Evolutionary conservation across 2,329 filamentous ascomycete genomes (phyloP).

Genomic region (Diaporthe destruens): DNA sequence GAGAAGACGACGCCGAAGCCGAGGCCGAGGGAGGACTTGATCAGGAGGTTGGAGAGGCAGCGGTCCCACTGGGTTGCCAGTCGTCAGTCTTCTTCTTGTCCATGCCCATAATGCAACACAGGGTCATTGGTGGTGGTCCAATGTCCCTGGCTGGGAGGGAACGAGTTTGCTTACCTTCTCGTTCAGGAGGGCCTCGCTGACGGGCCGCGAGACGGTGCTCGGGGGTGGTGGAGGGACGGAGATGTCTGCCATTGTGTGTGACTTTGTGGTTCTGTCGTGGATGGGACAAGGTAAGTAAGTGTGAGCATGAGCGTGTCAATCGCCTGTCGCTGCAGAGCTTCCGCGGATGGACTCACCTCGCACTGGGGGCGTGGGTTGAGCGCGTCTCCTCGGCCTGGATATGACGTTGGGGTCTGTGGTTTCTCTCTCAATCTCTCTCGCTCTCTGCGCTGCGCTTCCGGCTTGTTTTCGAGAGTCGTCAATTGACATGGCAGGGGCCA

Average conservation of each 20-base stretch:
- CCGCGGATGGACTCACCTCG: conserved; percentile 36
- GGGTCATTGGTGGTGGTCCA: too few relatives aligned
- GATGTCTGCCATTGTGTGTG: conserved; percentile 67
- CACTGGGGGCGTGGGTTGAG: conserved; percentile 41
- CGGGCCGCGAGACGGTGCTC: conserved; percentile 80
- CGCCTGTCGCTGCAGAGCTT: conserved; percentile 20
- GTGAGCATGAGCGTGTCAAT: conserved; percentile 44
- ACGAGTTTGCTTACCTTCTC: conserved; percentile 82
- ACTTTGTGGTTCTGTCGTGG: conserved; percentile 35
- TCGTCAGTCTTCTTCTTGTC: conserved; percentile 8
- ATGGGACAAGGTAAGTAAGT: too few relatives aligned
- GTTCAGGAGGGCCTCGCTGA: conserved; percentile 98
- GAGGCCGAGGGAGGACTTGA: conserved; percentile 95
- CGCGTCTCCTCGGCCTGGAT: conserved; percentile 37
- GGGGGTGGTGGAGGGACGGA: conserved; percentile 69
- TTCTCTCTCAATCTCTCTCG: conserved; percentile 34
- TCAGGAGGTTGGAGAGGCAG: conserved; percentile 96
- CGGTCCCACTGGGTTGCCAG: conserved; percentile 84
- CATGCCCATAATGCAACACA: too few relatives aligned
- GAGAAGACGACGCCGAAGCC: conserved; percentile 99
- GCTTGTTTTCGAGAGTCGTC: conserved; percentile 41
- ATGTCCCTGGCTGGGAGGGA: too few relatives aligned
- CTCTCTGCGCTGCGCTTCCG: conserved; percentile 32
- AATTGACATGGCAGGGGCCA: conserved; percentile 35
- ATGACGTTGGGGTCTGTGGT: conserved; percentile 42